Evolutionary conservation across 2,329 filamentous ascomycete genomes (phyloP).

Genomic region (Cryoendolithus antarcticus): DNA sequence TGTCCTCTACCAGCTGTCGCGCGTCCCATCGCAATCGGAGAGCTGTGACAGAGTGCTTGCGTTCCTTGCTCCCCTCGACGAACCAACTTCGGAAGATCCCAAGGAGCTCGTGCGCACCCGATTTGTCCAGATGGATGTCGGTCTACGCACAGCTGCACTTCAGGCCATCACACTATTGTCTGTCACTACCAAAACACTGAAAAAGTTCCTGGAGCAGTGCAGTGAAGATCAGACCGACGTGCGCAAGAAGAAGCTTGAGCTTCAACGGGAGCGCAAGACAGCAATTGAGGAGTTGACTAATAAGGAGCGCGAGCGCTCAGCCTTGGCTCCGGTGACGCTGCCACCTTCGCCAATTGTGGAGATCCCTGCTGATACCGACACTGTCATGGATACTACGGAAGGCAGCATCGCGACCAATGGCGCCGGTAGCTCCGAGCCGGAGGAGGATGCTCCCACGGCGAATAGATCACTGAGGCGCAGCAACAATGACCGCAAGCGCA

Average conservation of each 20-base stretch:
- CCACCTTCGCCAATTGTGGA: constrained; percentile 25
- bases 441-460: constrained; percentile 52
- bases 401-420: constrained; percentile 34
- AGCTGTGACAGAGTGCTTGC: constrained; percentile 67
- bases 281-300: constrained; percentile 42
- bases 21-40: constrained; percentile 56
- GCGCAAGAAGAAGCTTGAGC: constrained; percentile 90
- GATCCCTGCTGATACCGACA: constrained; percentile 8
- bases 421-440: constrained; percentile 46
- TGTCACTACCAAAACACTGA: constrained; percentile 72
- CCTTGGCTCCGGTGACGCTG: constrained; percentile 20
- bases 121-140: constrained; percentile 69
- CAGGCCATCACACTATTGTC: constrained; percentile 80
- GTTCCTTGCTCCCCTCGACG: constrained; percentile 68
- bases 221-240: constrained; percentile 89
- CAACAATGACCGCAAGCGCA: constrained; percentile 47
- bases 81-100: constrained; percentile 42
- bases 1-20: constrained; percentile 71
- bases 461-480: constrained; percentile 45
- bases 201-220: constrained; percentile 82
- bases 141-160: constrained; percentile 65
- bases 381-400: constrained; percentile 31
- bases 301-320: constrained; percentile 34
- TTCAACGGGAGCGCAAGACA: constrained; percentile 61
- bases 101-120: constrained; percentile 59